These are phyloP conservation scores for Orbilia blumenaviensis DNA, from an alignment of 2,329 filamentous ascomycete species.

Conservation along the genomic window DNA sequence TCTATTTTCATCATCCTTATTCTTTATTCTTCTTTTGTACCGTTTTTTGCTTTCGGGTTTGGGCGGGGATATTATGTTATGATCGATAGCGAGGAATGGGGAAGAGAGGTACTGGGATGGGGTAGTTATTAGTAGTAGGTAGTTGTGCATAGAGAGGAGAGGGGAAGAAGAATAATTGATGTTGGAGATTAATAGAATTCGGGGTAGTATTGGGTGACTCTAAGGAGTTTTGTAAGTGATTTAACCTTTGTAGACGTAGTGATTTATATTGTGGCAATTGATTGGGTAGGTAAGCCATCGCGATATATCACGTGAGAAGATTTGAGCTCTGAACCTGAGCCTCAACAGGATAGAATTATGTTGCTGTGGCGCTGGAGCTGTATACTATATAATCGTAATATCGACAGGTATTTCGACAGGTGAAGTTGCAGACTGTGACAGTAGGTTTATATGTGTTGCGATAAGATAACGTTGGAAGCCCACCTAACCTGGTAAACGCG, in stretches of 20 bases:
- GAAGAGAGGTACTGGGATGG: no score
- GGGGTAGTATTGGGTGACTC: not conserved
- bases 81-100: not conserved
- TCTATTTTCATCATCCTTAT: no score
- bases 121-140: no score
- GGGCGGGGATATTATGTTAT: conserved; percentile 1
- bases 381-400: no score
- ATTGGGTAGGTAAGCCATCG: no score
- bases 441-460: conserved; percentile 14
- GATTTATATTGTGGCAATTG: no score
- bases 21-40: no score
- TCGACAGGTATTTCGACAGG: no score
- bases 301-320: not conserved
- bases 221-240: no score
- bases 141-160: not conserved
- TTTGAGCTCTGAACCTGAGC: not conserved
- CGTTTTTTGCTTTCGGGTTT: not conserved
- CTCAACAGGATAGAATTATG: not conserved
- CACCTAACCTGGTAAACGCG: conserved; percentile 6
- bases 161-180: not conserved
- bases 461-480: conserved; percentile 9
- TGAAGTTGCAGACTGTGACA: not conserved
- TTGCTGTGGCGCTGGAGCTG: not conserved
- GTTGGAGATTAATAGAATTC: conserved; percentile 2
- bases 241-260: no score